Conservation (phyloP, 176 grass and related monocot genomes). For the Oryza glaberrima region DNA sequence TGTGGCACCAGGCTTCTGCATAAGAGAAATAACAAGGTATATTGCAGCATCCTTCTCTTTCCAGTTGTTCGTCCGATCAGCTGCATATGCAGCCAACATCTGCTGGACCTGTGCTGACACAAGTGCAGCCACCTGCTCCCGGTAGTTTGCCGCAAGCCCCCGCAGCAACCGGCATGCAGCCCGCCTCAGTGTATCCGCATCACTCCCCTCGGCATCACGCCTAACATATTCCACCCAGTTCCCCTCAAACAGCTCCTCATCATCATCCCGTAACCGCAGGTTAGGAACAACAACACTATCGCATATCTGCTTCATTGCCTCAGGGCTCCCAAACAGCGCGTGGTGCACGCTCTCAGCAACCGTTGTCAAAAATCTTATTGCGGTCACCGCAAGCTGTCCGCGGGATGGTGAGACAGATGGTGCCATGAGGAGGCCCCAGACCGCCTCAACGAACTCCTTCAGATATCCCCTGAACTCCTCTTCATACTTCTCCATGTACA, state of each 20-base stretch:
- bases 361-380: constrained; percentile 93
- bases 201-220: constrained; percentile 89
- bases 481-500: constrained; percentile 99
- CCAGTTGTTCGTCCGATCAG: constrained; percentile 73
- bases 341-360: constrained; percentile 94
- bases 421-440: constrained; percentile 81
- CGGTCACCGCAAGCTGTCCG: constrained; percentile 73
- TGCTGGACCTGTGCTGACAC: constrained; percentile 78
- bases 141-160: constrained; percentile 78
- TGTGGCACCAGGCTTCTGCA: constrained; percentile 75
- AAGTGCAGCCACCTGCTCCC: constrained; percentile 78
- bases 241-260: constrained; percentile 90
- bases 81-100: constrained; percentile 75
- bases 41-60: constrained; percentile 97
- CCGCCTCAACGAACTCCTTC: constrained; percentile 80
- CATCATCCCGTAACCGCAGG: constrained; percentile 83
- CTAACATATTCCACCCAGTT: constrained; percentile 96
- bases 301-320: constrained; percentile 80
- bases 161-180: constrained; percentile 82
- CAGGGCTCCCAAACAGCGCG: constrained; percentile 67
- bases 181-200: constrained; percentile 79
- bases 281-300: constrained; percentile 94
- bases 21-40: constrained; percentile 86
- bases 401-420: constrained; percentile 54
- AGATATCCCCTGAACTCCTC: constrained; percentile 85